A percentile compares a stretch with the other conserved stretches of the same genome.
These are phyloP conservation scores for Papiliotrema fonsecae DNA, from an alignment of 1,284 basidiomycete genomes.

Conservation along the genomic window DNA sequence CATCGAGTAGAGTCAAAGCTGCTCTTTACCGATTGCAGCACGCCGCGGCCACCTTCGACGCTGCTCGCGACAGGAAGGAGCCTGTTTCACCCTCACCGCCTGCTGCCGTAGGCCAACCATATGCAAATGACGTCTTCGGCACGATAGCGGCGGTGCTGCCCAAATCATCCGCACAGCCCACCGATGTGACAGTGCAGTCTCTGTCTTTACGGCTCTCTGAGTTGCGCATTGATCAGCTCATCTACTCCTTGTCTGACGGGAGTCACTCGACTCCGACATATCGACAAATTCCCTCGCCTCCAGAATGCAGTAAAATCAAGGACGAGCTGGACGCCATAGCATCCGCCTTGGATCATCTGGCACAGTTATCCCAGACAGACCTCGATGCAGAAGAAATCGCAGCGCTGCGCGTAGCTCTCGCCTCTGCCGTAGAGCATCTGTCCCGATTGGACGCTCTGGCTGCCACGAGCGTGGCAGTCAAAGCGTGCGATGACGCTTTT, in stretches of 20 bases:
- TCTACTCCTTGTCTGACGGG: too few relatives aligned
- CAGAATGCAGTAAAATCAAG: not conserved
- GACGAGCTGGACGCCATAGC: not conserved
- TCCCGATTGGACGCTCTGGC: constrained; percentile 15
- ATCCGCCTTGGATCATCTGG: not conserved
- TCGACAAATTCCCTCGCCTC: not conserved
- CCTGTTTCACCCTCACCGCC: not conserved
- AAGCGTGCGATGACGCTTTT: constrained; percentile 19
- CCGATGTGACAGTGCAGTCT: not conserved
- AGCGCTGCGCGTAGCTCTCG: constrained; percentile 3
- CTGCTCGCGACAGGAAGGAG: not conserved
- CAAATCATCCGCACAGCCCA: too few relatives aligned
- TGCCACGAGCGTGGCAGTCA: constrained; percentile 10
- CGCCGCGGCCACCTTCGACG: not conserved
- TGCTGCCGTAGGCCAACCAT: not conserved
- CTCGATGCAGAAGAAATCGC: not conserved
- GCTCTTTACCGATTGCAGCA: not conserved
- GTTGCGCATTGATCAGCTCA: too few relatives aligned
- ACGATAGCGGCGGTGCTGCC: not conserved
- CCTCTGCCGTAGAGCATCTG: not conserved
- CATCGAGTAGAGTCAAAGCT: not conserved
- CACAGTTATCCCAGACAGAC: too few relatives aligned
- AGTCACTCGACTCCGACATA: not conserved
- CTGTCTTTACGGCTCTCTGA: too few relatives aligned
- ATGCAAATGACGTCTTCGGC: not conserved